Evolutionary conservation across 2,329 filamentous ascomycete species (phyloP), one percentile per base, ranked within the genome.

Genomic region (Neoarthrinium moseri): DNA sequence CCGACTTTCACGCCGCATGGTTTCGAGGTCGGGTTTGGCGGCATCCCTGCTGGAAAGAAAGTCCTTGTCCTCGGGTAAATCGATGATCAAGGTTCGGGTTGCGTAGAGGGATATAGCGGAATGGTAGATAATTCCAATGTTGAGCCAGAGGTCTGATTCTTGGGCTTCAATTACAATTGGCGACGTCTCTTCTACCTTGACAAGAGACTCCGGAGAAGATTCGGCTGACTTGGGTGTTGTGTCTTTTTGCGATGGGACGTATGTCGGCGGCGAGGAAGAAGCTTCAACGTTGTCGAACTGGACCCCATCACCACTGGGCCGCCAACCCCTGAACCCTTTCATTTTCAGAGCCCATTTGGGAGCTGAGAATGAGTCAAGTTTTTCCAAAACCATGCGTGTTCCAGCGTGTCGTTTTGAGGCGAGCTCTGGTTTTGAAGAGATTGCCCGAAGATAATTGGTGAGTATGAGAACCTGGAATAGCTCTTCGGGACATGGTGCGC

Each of bases 381-480:
- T 53, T 6, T 42, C 38, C 11, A 53, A 26, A 2, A 51, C 46
- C 46, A 49, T 51, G 13, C 49, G 41, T 23, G 49, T 51, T 11
- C 46, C 44, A n/a, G 41, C 37, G 15, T 49, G 46, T 26, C 49
- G 42, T 24, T 44, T 30, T 15, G 33, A 40, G 17, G 24, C 29
- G 13, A 51, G 34, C 8, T 27, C 36, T 11, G 40, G 21, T 20
- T 45, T 49, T 11, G 12, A 17, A 15, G 40, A 47, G 38, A 51
- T 49, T n/a, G 46, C 43, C 12, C 49, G 51, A 15, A 53, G 44
- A 12, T 51, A 51, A 37, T 53, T 53, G 41, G 48, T 30, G 4
- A 51, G 34, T 12, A 51, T 53, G 7, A 53, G 41, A 8, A 34
- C 33, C 23, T 49, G 49, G 34, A 51, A 51, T 5, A 53, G 23